Conservation (phyloP, 2,329 filamentous ascomycete species). For the Pestalotiopsis sp. region DNA sequence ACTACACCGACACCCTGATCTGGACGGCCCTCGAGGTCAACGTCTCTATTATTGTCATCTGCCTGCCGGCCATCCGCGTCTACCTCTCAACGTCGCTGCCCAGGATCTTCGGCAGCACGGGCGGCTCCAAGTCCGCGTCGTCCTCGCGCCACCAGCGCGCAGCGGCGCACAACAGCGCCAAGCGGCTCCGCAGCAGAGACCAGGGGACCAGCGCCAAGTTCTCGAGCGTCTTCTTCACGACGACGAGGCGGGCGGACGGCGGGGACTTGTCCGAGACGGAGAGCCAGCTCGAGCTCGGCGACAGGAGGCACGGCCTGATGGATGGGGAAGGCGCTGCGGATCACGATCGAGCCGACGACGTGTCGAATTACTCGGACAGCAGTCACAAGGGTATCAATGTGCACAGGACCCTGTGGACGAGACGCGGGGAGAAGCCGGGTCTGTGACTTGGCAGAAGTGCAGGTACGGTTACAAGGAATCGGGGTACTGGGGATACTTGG, state of each 20-base stretch:
- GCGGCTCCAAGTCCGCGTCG: not conserved
- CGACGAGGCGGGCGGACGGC: not conserved
- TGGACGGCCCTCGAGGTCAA: constrained; percentile 47
- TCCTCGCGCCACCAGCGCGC: not conserved
- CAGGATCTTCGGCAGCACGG: constrained; percentile 3
- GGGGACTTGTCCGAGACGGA: not conserved
- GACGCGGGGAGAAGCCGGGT: not conserved
- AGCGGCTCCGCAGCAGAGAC: not conserved
- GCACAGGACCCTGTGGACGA: not conserved
- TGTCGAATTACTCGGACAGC: not conserved
- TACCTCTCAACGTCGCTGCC: constrained; percentile 20
- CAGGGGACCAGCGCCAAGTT: not conserved
- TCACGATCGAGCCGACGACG: not conserved
- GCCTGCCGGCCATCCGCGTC: constrained; percentile 41
- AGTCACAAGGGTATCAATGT: constrained; percentile 7
- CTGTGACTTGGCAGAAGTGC: too few relatives aligned
- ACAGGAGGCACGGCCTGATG: not conserved
- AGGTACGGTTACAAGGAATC: too few relatives aligned
- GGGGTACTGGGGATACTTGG: too few relatives aligned
- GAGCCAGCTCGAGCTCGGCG: constrained; percentile 12
- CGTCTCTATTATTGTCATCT: constrained; percentile 43
- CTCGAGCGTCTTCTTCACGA: not conserved
- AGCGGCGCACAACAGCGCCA: not conserved
- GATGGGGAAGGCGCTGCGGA: constrained; percentile 4
- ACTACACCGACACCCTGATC: constrained; percentile 37